A percentile compares a stretch with the other conserved stretches of the same genome.
Evolutionary conservation across 257 asterid genomes (phyloP).

Genomic region (Solanum sejunctum): DNA sequence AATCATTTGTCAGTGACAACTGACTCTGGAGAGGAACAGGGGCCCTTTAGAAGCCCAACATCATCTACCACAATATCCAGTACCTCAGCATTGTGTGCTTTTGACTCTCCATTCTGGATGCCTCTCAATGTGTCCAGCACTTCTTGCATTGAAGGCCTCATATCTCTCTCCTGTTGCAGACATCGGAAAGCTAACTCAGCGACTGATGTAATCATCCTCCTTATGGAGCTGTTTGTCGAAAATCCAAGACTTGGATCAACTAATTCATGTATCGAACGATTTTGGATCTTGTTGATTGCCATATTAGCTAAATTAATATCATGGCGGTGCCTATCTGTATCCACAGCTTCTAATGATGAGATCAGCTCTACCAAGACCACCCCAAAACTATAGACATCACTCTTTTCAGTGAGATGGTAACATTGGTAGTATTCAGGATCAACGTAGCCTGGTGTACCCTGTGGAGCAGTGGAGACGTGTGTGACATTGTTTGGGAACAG

Average conservation of each 20-base stretch:
- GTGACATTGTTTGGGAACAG: slow-evolving; percentile 66
- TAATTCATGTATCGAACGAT: slow-evolving; percentile 38
- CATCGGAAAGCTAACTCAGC: slow-evolving; percentile 79
- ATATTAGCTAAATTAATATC: slow-evolving; percentile 72
- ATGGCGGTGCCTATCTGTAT: slow-evolving; percentile 54
- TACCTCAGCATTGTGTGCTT: slow-evolving; percentile 37
- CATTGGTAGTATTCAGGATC: slow-evolving; percentile 90
- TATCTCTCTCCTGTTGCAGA: slow-evolving; percentile 62
- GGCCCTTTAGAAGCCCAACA: slow-evolving; percentile 17
- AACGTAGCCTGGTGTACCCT: slow-evolving; percentile 92
- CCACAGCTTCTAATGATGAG: slow-evolving; percentile 80
- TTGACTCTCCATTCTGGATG: slow-evolving; percentile 41
- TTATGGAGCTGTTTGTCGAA: slow-evolving; percentile 25
- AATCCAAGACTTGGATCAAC: slow-evolving; percentile 57
- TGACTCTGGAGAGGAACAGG: slow-evolving; percentile 42
- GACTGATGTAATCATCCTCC: slow-evolving; percentile 51
- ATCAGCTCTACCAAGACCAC: slow-evolving; percentile 76
- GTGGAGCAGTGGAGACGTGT: slow-evolving; percentile 94
- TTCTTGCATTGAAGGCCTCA: slow-evolving; percentile 87
- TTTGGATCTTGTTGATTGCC: slow-evolving; percentile 79
- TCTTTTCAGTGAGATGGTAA: slow-evolving; percentile 84
- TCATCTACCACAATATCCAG: slow-evolving; percentile 49
- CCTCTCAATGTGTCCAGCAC: slow-evolving; percentile 38
- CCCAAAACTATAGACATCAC: slow-evolving; percentile 85
- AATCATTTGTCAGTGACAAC: slow-evolving; percentile 17